These are phyloP conservation scores for Nemania abortiva DNA, from an alignment of 2,329 filamentous ascomycete species.

Conservation along the genomic window DNA sequence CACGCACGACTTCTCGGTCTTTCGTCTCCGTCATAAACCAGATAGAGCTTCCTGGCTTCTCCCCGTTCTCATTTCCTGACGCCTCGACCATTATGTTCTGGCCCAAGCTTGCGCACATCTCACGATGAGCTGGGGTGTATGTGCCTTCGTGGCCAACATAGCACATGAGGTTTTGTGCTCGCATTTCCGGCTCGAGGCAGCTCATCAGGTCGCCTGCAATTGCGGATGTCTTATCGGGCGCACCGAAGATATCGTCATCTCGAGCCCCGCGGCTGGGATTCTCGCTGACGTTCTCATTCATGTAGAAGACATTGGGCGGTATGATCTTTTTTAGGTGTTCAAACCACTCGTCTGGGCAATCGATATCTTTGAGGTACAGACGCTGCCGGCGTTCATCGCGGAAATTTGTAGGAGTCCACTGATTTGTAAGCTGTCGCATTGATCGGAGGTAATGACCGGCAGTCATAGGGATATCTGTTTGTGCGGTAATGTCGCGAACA, in stretches of 20 bases:
- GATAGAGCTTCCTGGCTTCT: slow-evolving; percentile 87
- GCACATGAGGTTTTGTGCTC: slow-evolving; percentile 97
- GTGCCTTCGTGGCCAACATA: slow-evolving; percentile 98
- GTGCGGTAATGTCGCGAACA: slow-evolving; percentile 82
- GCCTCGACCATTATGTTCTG: slow-evolving; percentile 99
- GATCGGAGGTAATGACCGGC: slow-evolving; percentile 91
- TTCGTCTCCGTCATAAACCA: slow-evolving; percentile 99
- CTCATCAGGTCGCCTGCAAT: slow-evolving; percentile 95
- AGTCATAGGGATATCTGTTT: slow-evolving; percentile 83
- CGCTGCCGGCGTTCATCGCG: slow-evolving; percentile 84
- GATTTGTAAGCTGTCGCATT: slow-evolving; percentile 84
- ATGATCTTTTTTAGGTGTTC: slow-evolving; percentile 82
- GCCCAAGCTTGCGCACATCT: slow-evolving; percentile 96
- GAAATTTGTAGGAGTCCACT: slow-evolving; percentile 81
- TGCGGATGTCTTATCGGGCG: slow-evolving; percentile 69
- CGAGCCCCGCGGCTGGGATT: slow-evolving; percentile 44
- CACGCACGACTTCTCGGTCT: slow-evolving; percentile 88
- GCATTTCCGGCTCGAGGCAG: slow-evolving; percentile 85
- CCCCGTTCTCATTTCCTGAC: slow-evolving; percentile 77
- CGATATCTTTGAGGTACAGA: slow-evolving; percentile 96
- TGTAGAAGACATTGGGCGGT: slow-evolving; percentile 86
- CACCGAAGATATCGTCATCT: slow-evolving; percentile 60
- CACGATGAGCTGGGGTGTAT: slow-evolving; percentile 92
- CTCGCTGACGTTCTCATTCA: slow-evolving; percentile 78
- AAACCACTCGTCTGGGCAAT: slow-evolving; percentile 90